These are phyloP conservation scores for Rosa rugosa DNA, from an alignment of 306 rosid genomes.

Conservation along the genomic window DNA sequence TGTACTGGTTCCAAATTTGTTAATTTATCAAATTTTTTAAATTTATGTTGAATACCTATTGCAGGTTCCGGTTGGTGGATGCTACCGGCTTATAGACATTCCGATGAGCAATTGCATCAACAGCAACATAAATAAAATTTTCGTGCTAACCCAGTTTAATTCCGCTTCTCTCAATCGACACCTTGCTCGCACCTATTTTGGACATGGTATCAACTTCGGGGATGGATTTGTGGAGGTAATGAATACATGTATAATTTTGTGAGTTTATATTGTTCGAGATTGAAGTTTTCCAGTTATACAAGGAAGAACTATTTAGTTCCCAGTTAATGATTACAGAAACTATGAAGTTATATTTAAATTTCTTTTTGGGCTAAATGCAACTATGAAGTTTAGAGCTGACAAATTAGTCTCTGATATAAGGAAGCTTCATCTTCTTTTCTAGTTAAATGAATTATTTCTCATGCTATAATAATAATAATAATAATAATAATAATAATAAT, in stretches of 20 bases:
- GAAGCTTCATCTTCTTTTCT: background rate
- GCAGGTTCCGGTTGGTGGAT: constrained; percentile 59
- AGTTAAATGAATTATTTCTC: background rate
- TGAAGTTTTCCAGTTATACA: background rate
- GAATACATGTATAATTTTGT: background rate
- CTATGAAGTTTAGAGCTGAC: background rate
- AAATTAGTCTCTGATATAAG: background rate
- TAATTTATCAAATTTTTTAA: background rate
- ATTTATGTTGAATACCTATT: background rate
- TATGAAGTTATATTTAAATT: too few species aligned
- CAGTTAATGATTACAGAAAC: background rate
- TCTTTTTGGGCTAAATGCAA: background rate
- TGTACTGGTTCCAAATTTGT: background rate
- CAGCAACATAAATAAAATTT: constrained; percentile 50
- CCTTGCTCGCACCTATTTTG: constrained; percentile 47
- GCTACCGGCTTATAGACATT: constrained; percentile 52
- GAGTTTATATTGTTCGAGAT: background rate
- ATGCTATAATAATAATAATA: background rate
- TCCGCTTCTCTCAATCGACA: constrained; percentile 52
- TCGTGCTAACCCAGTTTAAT: constrained; percentile 50
- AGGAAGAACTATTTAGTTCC: background rate
- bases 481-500: background rate
- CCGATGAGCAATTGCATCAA: constrained; percentile 55
- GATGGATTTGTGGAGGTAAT: constrained; percentile 56
- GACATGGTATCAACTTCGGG: constrained; percentile 47